Percentiles rank a stretch among this genome's conserved stretches.
These are phyloP conservation scores for Wallacemonas sp. DNA, from an alignment of 208 protist species.

Conservation along the genomic window DNA sequence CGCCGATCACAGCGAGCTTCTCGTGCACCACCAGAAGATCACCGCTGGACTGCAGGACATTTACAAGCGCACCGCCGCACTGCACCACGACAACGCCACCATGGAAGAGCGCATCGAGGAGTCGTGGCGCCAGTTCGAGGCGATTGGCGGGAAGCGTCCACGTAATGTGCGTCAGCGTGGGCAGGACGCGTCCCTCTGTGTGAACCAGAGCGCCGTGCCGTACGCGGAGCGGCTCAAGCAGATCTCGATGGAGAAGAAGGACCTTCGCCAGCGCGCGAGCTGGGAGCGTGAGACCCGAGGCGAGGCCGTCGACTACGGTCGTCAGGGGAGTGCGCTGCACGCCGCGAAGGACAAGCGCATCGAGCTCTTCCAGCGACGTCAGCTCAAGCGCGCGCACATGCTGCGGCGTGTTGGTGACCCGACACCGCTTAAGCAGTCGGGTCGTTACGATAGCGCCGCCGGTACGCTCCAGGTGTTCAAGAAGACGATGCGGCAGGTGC, in stretches of 20 bases:
- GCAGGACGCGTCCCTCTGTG: slow-evolving; percentile 24
- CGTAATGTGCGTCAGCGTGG: slow-evolving; percentile 19
- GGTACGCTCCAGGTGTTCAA: slow-evolving; percentile 78
- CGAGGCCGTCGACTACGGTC: slow-evolving; percentile 71
- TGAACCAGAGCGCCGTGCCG: slow-evolving; percentile 42
- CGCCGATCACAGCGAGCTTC: slow-evolving; percentile 67
- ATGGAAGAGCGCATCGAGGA: slow-evolving; percentile 90
- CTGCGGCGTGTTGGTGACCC: slow-evolving; percentile 79
- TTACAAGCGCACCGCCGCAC: slow-evolving; percentile 71
- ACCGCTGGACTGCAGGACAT: slow-evolving; percentile 78
- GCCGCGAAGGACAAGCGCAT: slow-evolving; percentile 75
- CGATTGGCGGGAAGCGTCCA: slow-evolving; percentile 72
- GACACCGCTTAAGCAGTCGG: slow-evolving; percentile 81
- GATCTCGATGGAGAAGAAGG: slow-evolving; percentile 59
- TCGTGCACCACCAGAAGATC: slow-evolving; percentile 89
- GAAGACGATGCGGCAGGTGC: slow-evolving; percentile 81
- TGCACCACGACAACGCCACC: slow-evolving; percentile 70
- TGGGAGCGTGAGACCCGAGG: slow-evolving; percentile 77
- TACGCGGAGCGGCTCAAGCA: slow-evolving; percentile 66
- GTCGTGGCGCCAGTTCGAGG: slow-evolving; percentile 78
- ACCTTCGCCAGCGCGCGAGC: slow-evolving; percentile 40
- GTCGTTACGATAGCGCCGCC: slow-evolving; percentile 59
- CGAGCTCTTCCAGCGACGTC: slow-evolving; percentile 57
- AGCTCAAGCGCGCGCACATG: slow-evolving; percentile 73
- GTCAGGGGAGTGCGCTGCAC: slow-evolving; percentile 66